Percentiles rank a stretch among this genome's conserved stretches.
phyloP scores from a whole-genome alignment of 169 alveolate species.

The Plasmodium gaboni region DNA sequence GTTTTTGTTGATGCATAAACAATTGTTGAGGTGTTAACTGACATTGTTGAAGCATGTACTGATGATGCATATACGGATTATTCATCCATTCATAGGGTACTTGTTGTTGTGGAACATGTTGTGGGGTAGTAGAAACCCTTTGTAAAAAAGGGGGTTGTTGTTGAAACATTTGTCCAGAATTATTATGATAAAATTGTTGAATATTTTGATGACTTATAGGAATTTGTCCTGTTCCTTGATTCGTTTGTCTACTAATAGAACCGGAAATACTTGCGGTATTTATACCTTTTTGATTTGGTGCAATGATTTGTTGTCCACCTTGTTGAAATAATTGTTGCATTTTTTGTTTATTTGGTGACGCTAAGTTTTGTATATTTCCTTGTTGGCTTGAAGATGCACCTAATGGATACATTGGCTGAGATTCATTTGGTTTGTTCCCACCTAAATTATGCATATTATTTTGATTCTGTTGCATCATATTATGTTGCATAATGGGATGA shows the following conservation, averaged over 20 bases:
- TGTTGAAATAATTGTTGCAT: constrained; percentile 20
- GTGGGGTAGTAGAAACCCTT: constrained; percentile 21
- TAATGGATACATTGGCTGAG: constrained; percentile 26
- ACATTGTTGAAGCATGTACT: constrained; percentile 60
- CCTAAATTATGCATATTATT: constrained; percentile 7
- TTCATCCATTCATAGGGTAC: constrained; percentile 43
- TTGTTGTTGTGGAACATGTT: constrained; percentile 36
- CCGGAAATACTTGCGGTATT: constrained; percentile 38
- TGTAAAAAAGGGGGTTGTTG: constrained; percentile 37
- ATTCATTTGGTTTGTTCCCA: constrained; percentile 4
- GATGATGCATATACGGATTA: constrained; percentile 66
- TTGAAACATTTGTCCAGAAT: constrained; percentile 30
- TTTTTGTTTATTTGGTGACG: constrained; percentile 34
- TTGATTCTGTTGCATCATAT: background rate
- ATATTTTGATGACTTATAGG: constrained; percentile 41
- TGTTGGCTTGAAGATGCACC: constrained; percentile 22
- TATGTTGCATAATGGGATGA: constrained; percentile 21
- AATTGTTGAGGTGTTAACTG: constrained; percentile 65
- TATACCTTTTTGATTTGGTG: constrained; percentile 11
- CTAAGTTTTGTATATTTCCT: constrained; percentile 11
- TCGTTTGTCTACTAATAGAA: constrained; percentile 50
- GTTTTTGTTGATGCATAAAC: constrained; percentile 34
- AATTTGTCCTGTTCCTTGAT: constrained; percentile 15
- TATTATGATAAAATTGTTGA: constrained; percentile 31
- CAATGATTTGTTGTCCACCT: constrained; percentile 36